Evolutionary conservation across 2,329 filamentous ascomycete genomes (phyloP).

Genomic region (Aspergillus tanneri): DNA sequence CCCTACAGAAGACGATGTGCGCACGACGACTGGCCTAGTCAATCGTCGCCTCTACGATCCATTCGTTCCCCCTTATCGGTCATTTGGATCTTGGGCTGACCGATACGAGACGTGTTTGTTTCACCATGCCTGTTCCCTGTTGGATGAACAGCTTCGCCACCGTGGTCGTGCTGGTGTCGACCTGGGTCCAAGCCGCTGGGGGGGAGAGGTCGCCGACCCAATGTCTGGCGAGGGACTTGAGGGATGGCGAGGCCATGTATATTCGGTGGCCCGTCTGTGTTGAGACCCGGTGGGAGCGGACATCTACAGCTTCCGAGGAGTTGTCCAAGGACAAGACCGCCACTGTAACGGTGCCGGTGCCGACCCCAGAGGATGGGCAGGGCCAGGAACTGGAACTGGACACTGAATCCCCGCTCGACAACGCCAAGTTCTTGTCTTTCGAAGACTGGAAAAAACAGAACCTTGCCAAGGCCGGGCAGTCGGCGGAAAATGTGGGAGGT

Average conservation of each 20-base stretch:
- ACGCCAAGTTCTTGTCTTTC: conserved; percentile 87
- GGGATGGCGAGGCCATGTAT: conserved; percentile 20
- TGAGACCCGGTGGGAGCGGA: conserved; percentile 24
- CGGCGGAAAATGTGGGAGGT: conserved; percentile 64
- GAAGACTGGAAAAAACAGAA: conserved; percentile 98
- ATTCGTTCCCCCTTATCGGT: background rate
- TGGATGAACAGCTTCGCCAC: conserved; percentile 16
- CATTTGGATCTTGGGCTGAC: too few species aligned
- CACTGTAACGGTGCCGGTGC: conserved; percentile 5
- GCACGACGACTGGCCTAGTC: background rate
- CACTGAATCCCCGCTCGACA: conserved; percentile 66
- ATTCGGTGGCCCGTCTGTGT: conserved; percentile 29
- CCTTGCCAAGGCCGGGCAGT: conserved; percentile 80
- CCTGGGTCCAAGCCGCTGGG: conserved; percentile 12
- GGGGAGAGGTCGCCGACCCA: conserved; percentile 15
- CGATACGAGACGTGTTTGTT: background rate
- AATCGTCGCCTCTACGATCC: background rate
- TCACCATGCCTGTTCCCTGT: conserved; percentile 8
- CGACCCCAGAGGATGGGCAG: conserved; percentile 14
- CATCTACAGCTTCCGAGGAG: background rate
- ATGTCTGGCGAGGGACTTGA: conserved; percentile 22
- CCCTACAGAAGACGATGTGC: background rate
- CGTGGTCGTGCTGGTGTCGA: conserved; percentile 13
- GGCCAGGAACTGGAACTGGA: conserved; percentile 56
- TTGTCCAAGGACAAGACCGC: background rate